Percentiles rank a stretch among this genome's conserved stretches.
Conservation (phyloP, 2,329 filamentous ascomycete species). For the Bipolaris cookei region DNA sequence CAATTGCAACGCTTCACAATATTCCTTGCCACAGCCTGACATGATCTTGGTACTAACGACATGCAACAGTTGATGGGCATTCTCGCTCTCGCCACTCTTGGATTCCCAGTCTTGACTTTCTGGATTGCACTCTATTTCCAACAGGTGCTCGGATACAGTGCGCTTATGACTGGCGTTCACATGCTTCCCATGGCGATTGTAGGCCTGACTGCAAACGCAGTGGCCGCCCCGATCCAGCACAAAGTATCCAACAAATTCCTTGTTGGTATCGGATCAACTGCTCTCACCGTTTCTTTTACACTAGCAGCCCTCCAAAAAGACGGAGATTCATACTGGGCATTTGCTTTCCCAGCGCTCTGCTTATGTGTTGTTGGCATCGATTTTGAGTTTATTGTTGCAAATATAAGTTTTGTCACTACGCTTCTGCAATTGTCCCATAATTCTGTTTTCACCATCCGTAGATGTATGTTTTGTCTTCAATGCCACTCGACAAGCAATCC, state of each 20-base stretch:
- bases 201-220: constrained; percentile 67
- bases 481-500: constrained; percentile 67
- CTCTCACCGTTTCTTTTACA: constrained; percentile 56
- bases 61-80: constrained; percentile 57
- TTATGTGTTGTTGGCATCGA: constrained; percentile 70
- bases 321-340: constrained; percentile 67
- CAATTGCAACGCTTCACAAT: too few relatives aligned
- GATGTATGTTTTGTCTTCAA: constrained; percentile 73
- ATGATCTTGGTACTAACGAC: constrained; percentile 26
- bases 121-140: constrained; percentile 72
- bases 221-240: constrained; percentile 68
- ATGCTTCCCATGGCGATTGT: constrained; percentile 70
- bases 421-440: neutral
- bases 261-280: constrained; percentile 59
- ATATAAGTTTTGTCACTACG: constrained; percentile 54
- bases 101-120: constrained; percentile 66
- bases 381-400: constrained; percentile 73
- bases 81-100: constrained; percentile 66
- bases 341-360: constrained; percentile 66
- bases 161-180: constrained; percentile 66
- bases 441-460: constrained; percentile 31
- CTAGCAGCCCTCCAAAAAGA: constrained; percentile 64
- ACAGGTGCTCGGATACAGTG: constrained; percentile 57
- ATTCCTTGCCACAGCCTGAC: neutral
- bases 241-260: constrained; percentile 68